A percentile compares a stretch with the other conserved stretches of the same genome.
These are phyloP conservation scores for Schwanniomyces sp. DNA, from an alignment of 805 yeast genomes.

Conservation along the genomic window DNA sequence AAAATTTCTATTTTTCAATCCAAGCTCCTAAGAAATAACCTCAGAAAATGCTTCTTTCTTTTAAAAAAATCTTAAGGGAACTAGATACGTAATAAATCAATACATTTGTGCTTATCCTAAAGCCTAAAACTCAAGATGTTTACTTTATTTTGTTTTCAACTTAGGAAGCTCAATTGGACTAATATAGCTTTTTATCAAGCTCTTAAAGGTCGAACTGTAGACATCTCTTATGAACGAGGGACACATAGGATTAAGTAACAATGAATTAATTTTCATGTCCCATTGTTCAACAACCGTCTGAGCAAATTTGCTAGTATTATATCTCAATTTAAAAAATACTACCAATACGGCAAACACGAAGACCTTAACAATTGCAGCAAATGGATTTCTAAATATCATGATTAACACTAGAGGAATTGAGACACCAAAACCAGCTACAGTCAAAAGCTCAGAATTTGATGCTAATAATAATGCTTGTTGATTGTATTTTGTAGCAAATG, in stretches of 20 bases:
- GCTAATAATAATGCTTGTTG: conserved; percentile 39
- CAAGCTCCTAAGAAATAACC: too few species aligned
- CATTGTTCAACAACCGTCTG: conserved; percentile 44
- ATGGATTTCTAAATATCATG: conserved; percentile 18
- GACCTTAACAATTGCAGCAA: conserved; percentile 32
- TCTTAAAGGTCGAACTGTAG: conserved; percentile 21
- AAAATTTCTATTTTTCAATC: too few species aligned
- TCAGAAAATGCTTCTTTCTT: too few species aligned
- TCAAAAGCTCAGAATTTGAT: conserved; percentile 30
- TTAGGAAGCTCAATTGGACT: conserved; percentile 23
- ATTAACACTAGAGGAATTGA: conserved; percentile 25
- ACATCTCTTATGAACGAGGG: conserved; percentile 12
- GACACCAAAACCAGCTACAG: conserved; percentile 19
- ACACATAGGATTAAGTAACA: conserved; percentile 11
- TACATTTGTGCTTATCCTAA: too few species aligned
- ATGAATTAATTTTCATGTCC: conserved; percentile 38
- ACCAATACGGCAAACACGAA: conserved; percentile 29
- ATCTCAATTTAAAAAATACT: conserved; percentile 37
- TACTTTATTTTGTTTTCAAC: background rate
- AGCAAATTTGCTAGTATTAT: conserved; percentile 30
- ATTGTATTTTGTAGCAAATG: conserved; percentile 30
- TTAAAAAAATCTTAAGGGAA: too few species aligned
- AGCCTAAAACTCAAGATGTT: too few species aligned
- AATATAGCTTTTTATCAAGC: conserved; percentile 14
- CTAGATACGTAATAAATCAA: too few species aligned